Conservation (phyloP, 441 rosid species). For the Gossypium trilobum region DNA sequence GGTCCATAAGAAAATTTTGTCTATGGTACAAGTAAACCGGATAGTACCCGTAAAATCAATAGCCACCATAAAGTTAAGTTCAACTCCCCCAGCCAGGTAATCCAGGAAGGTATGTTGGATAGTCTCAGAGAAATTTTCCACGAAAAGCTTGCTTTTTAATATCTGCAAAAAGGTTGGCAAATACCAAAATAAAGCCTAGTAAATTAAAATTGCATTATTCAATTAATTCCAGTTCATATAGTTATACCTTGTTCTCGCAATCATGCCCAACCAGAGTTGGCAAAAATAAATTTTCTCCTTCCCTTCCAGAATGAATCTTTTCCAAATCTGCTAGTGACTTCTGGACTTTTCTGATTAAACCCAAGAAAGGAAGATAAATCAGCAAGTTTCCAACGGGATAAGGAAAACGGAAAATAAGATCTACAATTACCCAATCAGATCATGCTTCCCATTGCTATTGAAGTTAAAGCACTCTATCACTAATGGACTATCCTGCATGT, state of each 20-base stretch:
- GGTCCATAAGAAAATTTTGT: background rate
- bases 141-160: slow-evolving; percentile 60
- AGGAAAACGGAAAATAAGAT: slow-evolving; percentile 4
- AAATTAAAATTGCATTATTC: background rate
- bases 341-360: slow-evolving; percentile 49
- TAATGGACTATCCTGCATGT: slow-evolving; percentile 69
- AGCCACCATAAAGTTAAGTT: slow-evolving; percentile 91
- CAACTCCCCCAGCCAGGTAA: slow-evolving; percentile 71
- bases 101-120: slow-evolving; percentile 68
- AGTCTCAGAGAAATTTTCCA: slow-evolving; percentile 61
- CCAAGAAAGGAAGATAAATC: background rate
- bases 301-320: slow-evolving; percentile 41
- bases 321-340: slow-evolving; percentile 71
- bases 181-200: background rate
- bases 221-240: slow-evolving; percentile 16
- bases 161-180: slow-evolving; percentile 30
- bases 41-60: slow-evolving; percentile 80
- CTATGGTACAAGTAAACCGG: slow-evolving; percentile 8
- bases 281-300: slow-evolving; percentile 44
- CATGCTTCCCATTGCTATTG: slow-evolving; percentile 78
- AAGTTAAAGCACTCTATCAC: slow-evolving; percentile 79
- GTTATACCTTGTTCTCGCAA: slow-evolving; percentile 47
- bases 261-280: slow-evolving; percentile 49
- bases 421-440: slow-evolving; percentile 61
- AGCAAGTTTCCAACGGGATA: slow-evolving; percentile 18